Evolutionary conservation across 2,329 filamentous ascomycete genomes (phyloP).

Genomic region (Botrytis galanthina): DNA sequence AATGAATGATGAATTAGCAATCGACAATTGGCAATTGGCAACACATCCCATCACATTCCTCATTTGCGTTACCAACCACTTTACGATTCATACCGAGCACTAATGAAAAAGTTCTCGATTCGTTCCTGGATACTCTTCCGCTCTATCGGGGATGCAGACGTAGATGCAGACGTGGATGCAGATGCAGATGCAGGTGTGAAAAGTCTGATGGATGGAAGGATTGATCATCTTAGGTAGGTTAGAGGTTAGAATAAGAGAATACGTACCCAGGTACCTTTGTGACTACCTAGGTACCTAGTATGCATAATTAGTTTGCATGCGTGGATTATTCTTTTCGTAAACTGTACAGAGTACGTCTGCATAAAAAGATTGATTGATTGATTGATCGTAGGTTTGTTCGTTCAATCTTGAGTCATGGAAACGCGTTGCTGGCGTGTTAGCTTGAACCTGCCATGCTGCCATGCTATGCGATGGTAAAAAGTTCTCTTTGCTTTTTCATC

Average conservation of each 20-base stretch:
- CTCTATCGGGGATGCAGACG: not conserved
- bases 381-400: not conserved
- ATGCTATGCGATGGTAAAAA: not conserved
- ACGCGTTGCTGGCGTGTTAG: not conserved
- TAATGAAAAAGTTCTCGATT: not conserved
- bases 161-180: not conserved
- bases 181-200: not conserved
- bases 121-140: not conserved
- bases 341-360: not conserved
- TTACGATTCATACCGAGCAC: not conserved
- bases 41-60: not conserved
- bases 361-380: not conserved
- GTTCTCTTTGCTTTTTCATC: not conserved
- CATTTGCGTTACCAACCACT: not conserved
- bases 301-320: not conserved
- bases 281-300: too few species aligned
- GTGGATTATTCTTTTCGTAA: not conserved
- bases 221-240: not conserved
- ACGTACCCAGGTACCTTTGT: not conserved
- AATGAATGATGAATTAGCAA: too few species aligned
- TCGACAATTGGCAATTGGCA: not conserved
- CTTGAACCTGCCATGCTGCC: not conserved
- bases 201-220: not conserved
- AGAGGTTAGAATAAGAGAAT: not conserved
- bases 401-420: not conserved